phyloP scores from a whole-genome alignment of 768 basidiomycete species.

The Suillus hirtellus region DNA sequence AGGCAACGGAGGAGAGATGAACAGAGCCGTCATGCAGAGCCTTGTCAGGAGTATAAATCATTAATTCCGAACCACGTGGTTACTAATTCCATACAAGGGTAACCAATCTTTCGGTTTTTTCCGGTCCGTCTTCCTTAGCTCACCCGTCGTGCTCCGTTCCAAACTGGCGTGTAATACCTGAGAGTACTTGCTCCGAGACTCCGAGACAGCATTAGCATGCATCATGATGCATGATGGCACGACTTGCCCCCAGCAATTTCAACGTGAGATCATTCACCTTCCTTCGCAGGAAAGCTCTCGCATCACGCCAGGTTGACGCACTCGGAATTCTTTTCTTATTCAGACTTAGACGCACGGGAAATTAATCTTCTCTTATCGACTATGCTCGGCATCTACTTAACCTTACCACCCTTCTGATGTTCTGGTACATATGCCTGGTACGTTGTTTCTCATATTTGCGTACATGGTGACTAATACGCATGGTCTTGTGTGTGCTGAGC shows the following conservation, averaged over 20 bases:
- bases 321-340: not conserved
- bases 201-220: not conserved
- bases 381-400: constrained; percentile 1
- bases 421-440: not conserved
- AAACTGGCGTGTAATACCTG: not conserved
- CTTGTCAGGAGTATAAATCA: constrained; percentile 11
- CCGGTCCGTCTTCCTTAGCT: constrained; percentile 3
- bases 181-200: not conserved
- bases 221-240: too few relatives aligned
- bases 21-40: constrained; percentile 6
- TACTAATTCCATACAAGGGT: constrained; percentile 1
- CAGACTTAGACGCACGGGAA: not conserved
- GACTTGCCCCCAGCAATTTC: not conserved
- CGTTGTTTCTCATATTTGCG: not conserved
- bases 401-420: not conserved
- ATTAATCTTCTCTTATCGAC: not conserved
- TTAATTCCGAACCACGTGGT: constrained; percentile 5
- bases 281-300: not conserved
- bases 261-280: not conserved
- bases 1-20: constrained; percentile 12
- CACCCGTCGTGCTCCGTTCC: not conserved
- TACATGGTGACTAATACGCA: not conserved
- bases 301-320: not conserved
- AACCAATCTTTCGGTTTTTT: not conserved
- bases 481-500: not conserved